Base-by-base conservation (phyloP, 1,284 basidiomycete genomes). In the Schizophyllum commune region DNA sequence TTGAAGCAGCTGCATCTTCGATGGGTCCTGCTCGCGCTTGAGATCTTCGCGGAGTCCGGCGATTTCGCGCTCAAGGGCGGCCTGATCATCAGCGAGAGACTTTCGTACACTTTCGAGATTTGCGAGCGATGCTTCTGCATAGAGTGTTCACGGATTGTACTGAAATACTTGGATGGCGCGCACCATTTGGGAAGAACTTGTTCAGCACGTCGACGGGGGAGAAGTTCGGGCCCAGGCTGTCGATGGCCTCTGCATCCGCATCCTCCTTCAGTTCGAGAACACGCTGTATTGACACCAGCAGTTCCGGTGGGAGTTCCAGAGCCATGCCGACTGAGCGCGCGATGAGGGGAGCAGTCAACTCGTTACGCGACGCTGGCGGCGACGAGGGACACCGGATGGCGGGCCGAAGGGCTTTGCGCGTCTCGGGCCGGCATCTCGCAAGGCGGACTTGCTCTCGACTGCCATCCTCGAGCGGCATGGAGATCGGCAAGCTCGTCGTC, bases 1-100 rank as follows among this genome's bases (percentile, higher is more conserved):
- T 72, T 98, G 94, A 60, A 96, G 93, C 56, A 87, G 77, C 60
- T 91, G 86, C 90, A 96, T 94, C 66, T 86, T 81, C 59, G 83
- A 83, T 20, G 91, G 91, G 72, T 94, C 90, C 72, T 96, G 93
- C 68, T 91, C 89, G 15, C 75, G 77, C 65, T 81, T 79, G 59
- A 96, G 73, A 69, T 92, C 85, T 34, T 74, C 76, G 63, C 88
- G 83, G 60, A 96, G 77, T 8, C 73, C 69, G 58, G 85, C 79
- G 52, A 96, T 87, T 75, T 95, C 90, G n/a, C 77, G 75, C 67
- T 86, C 83, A n/a, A 93, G 73, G 58, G 81, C 78, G 22, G 73
- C 74, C 61, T 89, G 86, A 60, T 84, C 83, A 63, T 85, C 79
- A 11, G 78, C 74, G 1, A 94, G 80, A 21, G 79, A 77, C 4